Evolutionary conservation across 1,284 basidiomycete genomes (phyloP).

Genomic region (Cutaneotrichosporon mucoides): DNA sequence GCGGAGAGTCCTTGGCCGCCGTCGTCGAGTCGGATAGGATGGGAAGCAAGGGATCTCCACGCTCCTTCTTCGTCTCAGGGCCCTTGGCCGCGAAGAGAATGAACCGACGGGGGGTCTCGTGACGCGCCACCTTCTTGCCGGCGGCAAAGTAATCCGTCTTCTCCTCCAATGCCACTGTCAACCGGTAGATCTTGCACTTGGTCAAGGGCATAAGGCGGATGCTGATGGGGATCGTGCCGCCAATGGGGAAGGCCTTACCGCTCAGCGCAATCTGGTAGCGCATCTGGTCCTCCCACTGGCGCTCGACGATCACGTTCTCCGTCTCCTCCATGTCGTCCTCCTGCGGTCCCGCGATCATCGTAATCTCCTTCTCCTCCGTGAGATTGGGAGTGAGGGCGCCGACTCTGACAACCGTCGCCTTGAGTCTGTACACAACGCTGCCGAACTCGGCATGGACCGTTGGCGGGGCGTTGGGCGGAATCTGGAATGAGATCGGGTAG

Average conservation of each 20-base stretch:
- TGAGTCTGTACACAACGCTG: constrained; percentile 72
- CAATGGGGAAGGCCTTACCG: constrained; percentile 76
- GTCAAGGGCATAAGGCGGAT: constrained; percentile 77
- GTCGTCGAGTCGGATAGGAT: constrained; percentile 52
- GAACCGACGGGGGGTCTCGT: constrained; percentile 66
- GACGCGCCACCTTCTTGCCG: constrained; percentile 66
- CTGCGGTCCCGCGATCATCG: constrained; percentile 69
- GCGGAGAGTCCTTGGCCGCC: constrained; percentile 49
- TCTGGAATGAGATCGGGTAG: constrained; percentile 88
- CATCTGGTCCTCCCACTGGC: constrained; percentile 88
- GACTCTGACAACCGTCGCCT: constrained; percentile 75
- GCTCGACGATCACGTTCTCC: constrained; percentile 78
- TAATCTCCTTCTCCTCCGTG: constrained; percentile 66
- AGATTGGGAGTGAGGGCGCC: constrained; percentile 76
- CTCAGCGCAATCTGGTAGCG: constrained; percentile 70
- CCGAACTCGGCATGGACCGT: constrained; percentile 75
- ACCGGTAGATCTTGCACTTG: constrained; percentile 76
- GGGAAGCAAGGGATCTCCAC: constrained; percentile 53
- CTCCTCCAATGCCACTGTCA: constrained; percentile 79
- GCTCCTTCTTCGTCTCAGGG: constrained; percentile 50
- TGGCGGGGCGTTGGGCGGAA: constrained; percentile 77
- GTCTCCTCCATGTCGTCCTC: constrained; percentile 74
- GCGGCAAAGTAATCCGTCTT: constrained; percentile 73
- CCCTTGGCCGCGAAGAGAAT: constrained; percentile 64
- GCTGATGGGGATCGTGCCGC: constrained; percentile 73